Conservation (phyloP, 441 rosid genomes). For the Adansonia rubrostipa region DNA sequence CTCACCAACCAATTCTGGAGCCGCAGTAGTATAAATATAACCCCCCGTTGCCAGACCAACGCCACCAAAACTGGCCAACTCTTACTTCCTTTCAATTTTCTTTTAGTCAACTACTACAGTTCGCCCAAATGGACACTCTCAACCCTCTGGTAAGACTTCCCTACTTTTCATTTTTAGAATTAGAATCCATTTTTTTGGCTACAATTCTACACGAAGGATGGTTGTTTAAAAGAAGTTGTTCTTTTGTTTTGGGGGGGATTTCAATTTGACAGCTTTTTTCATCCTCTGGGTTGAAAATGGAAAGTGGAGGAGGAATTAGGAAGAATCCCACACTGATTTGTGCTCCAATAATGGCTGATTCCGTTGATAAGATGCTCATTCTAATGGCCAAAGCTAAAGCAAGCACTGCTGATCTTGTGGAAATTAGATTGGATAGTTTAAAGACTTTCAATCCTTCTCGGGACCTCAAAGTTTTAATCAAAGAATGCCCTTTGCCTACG, state of each 20-base stretch:
- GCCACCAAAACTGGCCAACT: too few species aligned
- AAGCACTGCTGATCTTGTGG: conserved; percentile 83
- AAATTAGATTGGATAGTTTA: conserved; percentile 78
- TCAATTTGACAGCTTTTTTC: conserved; percentile 46
- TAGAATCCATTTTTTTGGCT: neutral
- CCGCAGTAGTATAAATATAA: too few species aligned
- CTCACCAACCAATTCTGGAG: too few species aligned
- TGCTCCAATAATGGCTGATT: conserved; percentile 79
- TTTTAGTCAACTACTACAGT: too few species aligned
- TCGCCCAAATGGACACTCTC: conserved; percentile 31
- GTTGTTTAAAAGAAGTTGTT: neutral
- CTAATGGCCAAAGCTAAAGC: conserved; percentile 60
- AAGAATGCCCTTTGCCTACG: conserved; percentile 70
- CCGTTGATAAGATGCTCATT: conserved; percentile 59
- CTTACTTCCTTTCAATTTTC: too few species aligned
- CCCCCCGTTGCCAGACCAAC: too few species aligned
- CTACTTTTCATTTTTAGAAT: neutral
- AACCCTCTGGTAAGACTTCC: conserved; percentile 29
- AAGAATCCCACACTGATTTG: conserved; percentile 73
- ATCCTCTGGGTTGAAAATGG: conserved; percentile 36
- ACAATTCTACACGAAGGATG: neutral
- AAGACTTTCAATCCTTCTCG: conserved; percentile 50
- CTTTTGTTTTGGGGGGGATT: neutral
- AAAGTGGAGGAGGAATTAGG: conserved; percentile 33
- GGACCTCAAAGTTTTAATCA: conserved; percentile 56